A percentile compares a stretch with the other conserved stretches of the same genome.
These are phyloP conservation scores for Leccinum barrowsii DNA, from an alignment of 768 basidiomycete genomes.

Conservation along the genomic window DNA sequence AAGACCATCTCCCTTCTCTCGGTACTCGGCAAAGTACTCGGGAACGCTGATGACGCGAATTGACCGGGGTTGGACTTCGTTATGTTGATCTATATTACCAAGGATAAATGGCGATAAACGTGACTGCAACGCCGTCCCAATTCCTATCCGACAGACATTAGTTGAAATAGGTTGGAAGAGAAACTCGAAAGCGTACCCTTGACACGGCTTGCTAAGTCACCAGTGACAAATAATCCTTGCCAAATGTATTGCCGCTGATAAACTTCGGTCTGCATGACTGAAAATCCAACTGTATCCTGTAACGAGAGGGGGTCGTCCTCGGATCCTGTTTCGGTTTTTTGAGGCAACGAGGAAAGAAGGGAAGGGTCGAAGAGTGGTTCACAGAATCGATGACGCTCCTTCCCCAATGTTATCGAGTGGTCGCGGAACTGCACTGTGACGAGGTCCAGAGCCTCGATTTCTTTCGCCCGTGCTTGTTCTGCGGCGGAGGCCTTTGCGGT, in stretches of 20 bases:
- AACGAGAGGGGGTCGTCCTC: conserved; percentile 39
- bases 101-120: conserved; percentile 63
- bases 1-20: conserved; percentile 78
- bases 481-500: conserved; percentile 71
- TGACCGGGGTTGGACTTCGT: conserved; percentile 67
- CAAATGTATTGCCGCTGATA: conserved; percentile 70
- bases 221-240: conserved; percentile 79
- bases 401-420: conserved; percentile 71
- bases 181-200: conserved; percentile 49
- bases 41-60: conserved; percentile 67
- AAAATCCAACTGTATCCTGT: conserved; percentile 64
- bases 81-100: conserved; percentile 57
- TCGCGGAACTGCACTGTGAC: conserved; percentile 70
- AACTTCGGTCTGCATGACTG: conserved; percentile 58
- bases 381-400: conserved; percentile 86
- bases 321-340: conserved; percentile 22
- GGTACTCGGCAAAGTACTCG: conserved; percentile 89
- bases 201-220: conserved; percentile 66
- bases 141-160: conserved; percentile 38
- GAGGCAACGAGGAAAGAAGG: conserved; percentile 42
- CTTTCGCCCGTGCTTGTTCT: conserved; percentile 74
- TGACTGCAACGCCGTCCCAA: conserved; percentile 66
- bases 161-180: background rate
- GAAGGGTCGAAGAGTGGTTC: conserved; percentile 83
- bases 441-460: conserved; percentile 84